phyloP scores from a whole-genome alignment of 257 asterid species.

The Dorcoceras hygrometricum region DNA sequence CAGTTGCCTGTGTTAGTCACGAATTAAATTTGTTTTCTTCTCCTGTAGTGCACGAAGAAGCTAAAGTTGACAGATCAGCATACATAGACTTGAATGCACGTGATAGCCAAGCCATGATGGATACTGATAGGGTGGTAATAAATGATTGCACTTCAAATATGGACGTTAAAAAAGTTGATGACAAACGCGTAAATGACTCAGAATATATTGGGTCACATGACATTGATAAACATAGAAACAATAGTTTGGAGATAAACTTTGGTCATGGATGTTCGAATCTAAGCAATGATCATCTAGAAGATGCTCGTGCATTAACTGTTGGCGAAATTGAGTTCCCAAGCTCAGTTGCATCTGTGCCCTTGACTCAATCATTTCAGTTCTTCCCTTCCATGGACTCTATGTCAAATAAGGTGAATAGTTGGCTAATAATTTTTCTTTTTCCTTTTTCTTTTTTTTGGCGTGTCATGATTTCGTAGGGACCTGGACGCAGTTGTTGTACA shows the following conservation, averaged over 20 bases:
- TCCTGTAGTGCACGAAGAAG: slow-evolving; percentile 36
- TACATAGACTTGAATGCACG: slow-evolving; percentile 31
- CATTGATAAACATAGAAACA: slow-evolving; percentile 32
- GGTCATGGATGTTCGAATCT: slow-evolving; percentile 30
- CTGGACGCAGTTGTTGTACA: not conserved
- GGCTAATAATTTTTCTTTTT: slow-evolving; percentile 3
- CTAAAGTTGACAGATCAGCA: slow-evolving; percentile 32
- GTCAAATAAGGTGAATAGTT: slow-evolving; percentile 45
- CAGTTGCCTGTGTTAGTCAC: slow-evolving; percentile 29
- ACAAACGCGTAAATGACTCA: slow-evolving; percentile 32
- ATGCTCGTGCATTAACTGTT: slow-evolving; percentile 40
- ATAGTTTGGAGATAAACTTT: slow-evolving; percentile 35
- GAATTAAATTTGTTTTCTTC: slow-evolving; percentile 35
- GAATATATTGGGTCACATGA: slow-evolving; percentile 38
- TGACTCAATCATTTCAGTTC: slow-evolving; percentile 47
- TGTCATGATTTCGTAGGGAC: not conserved
- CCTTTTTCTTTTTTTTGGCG: not conserved
- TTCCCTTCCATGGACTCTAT: slow-evolving; percentile 52
- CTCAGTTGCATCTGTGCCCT: slow-evolving; percentile 51
- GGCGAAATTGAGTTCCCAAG: slow-evolving; percentile 44
- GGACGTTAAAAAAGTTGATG: slow-evolving; percentile 31
- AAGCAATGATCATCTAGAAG: slow-evolving; percentile 38
- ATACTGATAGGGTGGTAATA: slow-evolving; percentile 28
- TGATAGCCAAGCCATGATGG: slow-evolving; percentile 32
- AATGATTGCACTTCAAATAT: slow-evolving; percentile 31